Base-by-base conservation (phyloP, 805 yeast genomes). In the Yamadazyma paraphyllophila region DNA sequence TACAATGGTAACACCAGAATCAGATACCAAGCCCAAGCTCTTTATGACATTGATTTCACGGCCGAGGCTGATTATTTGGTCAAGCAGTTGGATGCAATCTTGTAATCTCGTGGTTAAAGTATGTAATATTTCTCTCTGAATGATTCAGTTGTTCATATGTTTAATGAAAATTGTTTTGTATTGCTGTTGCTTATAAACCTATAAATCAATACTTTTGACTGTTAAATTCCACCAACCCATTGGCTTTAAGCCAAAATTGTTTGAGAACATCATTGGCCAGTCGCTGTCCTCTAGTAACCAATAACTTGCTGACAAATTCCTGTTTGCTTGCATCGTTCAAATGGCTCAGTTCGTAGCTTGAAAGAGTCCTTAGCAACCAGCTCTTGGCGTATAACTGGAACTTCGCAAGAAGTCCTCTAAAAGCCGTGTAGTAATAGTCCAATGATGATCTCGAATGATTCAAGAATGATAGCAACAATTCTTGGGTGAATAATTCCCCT, bases 1-100 rank as follows among this genome's bases (percentile, higher is more conserved):
- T 94, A 88, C 64, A 85, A 90, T 56, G 96, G 90, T 43, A 79
- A 77, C 39, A 76, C 79, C 26, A 78, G 92, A 63, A 81, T 88
- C 13, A 80, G 97, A 62, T 88, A 84, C 61, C 83, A 83, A 45
- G 87, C 80, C 2, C 69, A 80, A 40, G 74, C 77, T 12, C 53
- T 84, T 24, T 71, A 72, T 42, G 71, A 71, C 33, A 57, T 87
- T 43, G 81, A 83, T 54, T 84, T 63, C 58, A 68, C 66, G 45
- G 73, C 73, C 29, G 95, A 87, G 63, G 74, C 82, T 47, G 85
- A 80, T 37, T 76, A 64, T 41, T 71, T 87, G 57, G 73, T 76
- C 27, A 71, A 70, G 45, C 63, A 66, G 33, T 65, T 81, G 57
- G 76, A 73, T 38, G 54, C 66, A 4, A 48, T 57, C 25, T 49